Evolutionary conservation across 1,139 yeast genomes (phyloP).

Genomic region (Lodderomyces parapsilosis): DNA sequence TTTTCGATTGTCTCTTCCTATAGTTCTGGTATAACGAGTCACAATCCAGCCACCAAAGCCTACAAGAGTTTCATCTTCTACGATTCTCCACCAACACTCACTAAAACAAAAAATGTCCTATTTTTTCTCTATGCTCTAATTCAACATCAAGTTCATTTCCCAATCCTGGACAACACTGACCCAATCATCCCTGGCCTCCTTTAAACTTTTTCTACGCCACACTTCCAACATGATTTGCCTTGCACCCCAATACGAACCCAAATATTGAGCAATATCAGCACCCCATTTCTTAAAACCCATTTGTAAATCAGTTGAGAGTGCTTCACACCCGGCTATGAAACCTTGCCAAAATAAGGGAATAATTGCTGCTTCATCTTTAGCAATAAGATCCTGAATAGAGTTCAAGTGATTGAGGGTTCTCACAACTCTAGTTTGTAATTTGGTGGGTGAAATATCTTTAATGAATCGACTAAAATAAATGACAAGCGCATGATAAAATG

Average conservation of each 20-base stretch:
- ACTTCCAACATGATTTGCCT: conserved; percentile 83
- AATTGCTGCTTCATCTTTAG: conserved; percentile 54
- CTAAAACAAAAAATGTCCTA: neutral
- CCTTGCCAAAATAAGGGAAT: conserved; percentile 89
- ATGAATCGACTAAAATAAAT: conserved; percentile 77
- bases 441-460: conserved; percentile 49
- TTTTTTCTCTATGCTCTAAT: conserved; percentile 22
- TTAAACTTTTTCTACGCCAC: conserved; percentile 70
- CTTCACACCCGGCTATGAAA: conserved; percentile 85
- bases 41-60: too few species aligned
- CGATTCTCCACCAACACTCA: neutral
- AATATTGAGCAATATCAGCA: conserved; percentile 67
- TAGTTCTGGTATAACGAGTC: neutral
- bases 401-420: conserved; percentile 66
- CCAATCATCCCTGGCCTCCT: conserved; percentile 68
- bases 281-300: conserved; percentile 77
- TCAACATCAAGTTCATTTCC: conserved; percentile 82
- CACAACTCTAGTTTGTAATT: conserved; percentile 58
- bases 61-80: neutral
- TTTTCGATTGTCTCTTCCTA: too few species aligned
- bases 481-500: conserved; percentile 71
- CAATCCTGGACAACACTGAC: conserved; percentile 76
- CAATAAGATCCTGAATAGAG: conserved; percentile 56
- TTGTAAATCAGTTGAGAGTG: conserved; percentile 58
- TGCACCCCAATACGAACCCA: conserved; percentile 87